Percentiles rank a stretch among this genome's conserved stretches.
Evolutionary conservation across 2,329 filamentous ascomycete species (phyloP).

Genomic region (Fusarium burgessii): DNA sequence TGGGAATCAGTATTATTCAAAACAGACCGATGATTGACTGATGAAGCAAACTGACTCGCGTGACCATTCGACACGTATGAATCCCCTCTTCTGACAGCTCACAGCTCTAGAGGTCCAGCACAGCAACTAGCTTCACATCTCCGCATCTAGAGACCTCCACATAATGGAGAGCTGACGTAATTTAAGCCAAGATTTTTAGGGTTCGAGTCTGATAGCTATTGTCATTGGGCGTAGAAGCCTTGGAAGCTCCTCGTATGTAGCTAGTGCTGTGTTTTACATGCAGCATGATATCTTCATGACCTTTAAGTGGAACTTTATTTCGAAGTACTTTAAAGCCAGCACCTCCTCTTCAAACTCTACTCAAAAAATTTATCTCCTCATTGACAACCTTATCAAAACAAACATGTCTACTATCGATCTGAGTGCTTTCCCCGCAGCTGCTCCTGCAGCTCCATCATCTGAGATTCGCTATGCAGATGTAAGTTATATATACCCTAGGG

Average conservation of each 20-base stretch:
- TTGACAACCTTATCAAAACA: not conserved
- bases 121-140: constrained; percentile 22
- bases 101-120: not conserved
- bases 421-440: constrained; percentile 39
- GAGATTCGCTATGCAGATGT: constrained; percentile 46
- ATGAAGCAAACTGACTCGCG: constrained; percentile 2
- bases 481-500: not conserved
- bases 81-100: constrained; percentile 23
- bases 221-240: constrained; percentile 16
- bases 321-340: constrained; percentile 17
- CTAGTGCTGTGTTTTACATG: constrained; percentile 24
- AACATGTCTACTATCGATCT: constrained; percentile 40
- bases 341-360: constrained; percentile 13
- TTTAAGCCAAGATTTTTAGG: constrained; percentile 27
- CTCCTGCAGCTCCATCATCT: constrained; percentile 34
- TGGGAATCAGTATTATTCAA: constrained; percentile 35
- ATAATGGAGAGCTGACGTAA: constrained; percentile 42
- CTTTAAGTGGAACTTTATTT: constrained; percentile 36
- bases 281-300: constrained; percentile 42
- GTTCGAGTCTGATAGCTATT: constrained; percentile 18
- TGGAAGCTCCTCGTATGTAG: constrained; percentile 24
- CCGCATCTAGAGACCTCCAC: constrained; percentile 34
- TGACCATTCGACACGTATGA: constrained; percentile 26
- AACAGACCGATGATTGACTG: constrained; percentile 33
- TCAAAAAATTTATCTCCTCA: not conserved